A percentile compares a stretch with the other conserved stretches of the same genome.
phyloP scores from a whole-genome alignment of 129 eudicot genomes.

The Cynara cardunculus region DNA sequence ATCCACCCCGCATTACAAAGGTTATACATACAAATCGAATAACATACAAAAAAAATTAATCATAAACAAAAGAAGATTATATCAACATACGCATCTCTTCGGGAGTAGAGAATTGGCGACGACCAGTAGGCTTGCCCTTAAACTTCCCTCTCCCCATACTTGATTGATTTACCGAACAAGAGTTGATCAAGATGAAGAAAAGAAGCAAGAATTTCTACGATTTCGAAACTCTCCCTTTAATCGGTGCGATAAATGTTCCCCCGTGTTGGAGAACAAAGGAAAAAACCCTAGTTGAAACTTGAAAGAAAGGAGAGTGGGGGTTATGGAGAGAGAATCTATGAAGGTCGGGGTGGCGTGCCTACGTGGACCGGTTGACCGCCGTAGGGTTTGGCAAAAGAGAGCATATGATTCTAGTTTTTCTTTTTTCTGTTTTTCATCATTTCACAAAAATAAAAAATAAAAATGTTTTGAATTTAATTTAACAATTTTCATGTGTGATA shows the following conservation, averaged over 20 bases:
- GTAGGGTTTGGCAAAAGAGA: constrained; percentile 1
- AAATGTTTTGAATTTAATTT: no score
- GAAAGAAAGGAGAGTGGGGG: not conserved
- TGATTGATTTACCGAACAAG: not conserved
- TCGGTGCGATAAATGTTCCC: constrained; percentile 15
- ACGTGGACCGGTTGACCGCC: constrained; percentile 23
- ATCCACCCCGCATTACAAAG: not conserved
- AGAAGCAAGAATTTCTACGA: not conserved
- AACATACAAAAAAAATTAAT: not conserved
- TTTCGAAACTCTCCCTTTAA: not conserved
- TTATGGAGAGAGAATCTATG: not conserved
- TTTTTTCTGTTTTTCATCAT: not conserved
- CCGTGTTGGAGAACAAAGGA: not conserved
- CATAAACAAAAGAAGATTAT: not conserved
- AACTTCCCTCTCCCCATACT: constrained; percentile 83
- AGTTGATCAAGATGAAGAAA: constrained; percentile 6
- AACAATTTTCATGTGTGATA: no score
- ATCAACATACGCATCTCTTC: constrained; percentile 69
- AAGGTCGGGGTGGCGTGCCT: not conserved
- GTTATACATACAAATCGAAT: not conserved
- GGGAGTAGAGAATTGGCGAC: constrained; percentile 84
- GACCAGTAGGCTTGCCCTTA: constrained; percentile 95
- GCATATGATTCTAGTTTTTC: not conserved
- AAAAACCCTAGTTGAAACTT: constrained; percentile 28
- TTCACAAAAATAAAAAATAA: no score